Conservation (phyloP, 2,329 filamentous ascomycete genomes). For the Sarocladium strictum region DNA sequence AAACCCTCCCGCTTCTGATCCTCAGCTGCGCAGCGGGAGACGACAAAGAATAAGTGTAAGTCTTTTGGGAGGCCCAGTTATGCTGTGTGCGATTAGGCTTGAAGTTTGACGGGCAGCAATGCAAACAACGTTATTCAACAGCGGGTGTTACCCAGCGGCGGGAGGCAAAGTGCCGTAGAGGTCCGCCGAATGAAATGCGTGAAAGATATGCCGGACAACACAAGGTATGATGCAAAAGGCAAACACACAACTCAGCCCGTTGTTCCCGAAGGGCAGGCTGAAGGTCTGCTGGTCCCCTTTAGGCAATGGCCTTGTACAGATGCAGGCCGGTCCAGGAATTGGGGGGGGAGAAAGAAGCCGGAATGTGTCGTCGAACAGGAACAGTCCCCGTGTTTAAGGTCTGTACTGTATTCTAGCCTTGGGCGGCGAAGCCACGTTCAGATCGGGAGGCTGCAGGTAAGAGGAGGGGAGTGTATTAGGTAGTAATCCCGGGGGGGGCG, state of each 20-base stretch:
- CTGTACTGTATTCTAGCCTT: no score
- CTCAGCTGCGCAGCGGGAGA: not conserved
- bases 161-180: not conserved
- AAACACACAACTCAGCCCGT: not conserved
- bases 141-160: not conserved
- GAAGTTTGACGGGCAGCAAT: slow-evolving; percentile 4
- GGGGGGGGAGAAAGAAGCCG: no score
- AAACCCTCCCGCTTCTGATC: not conserved
- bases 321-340: no score
- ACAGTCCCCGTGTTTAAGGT: not conserved
- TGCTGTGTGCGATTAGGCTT: slow-evolving; percentile 1
- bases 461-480: not conserved
- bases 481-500: not conserved
- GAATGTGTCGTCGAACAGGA: not conserved
- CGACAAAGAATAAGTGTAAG: not conserved
- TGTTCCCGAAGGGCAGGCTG: not conserved
- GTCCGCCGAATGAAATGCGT: not conserved
- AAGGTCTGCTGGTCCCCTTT: not conserved
- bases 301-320: not conserved
- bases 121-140: not conserved
- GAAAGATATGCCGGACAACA: no score
- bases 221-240: not conserved
- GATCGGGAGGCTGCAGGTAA: slow-evolving; percentile 4
- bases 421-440: slow-evolving; percentile 1
- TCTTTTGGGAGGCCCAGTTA: not conserved